Conservation (phyloP, 78 protist species). For the Mantamonas sphyraenae region DNA sequence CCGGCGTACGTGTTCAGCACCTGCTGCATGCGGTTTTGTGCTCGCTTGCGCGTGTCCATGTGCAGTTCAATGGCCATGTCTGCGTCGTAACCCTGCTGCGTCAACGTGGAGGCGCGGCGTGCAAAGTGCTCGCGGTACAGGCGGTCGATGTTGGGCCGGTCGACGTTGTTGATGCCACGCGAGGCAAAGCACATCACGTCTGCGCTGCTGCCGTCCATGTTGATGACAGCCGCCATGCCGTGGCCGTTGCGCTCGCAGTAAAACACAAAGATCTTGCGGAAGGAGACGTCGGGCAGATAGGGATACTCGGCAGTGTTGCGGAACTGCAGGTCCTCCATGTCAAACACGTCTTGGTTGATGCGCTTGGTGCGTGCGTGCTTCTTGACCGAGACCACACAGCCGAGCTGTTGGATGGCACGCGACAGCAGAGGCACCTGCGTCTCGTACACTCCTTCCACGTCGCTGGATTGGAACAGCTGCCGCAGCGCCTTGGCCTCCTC, state of each 20-base stretch:
- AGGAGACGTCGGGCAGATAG: neutral
- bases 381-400: conserved; percentile 29
- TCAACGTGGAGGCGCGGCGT: no score
- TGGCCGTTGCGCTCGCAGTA: neutral
- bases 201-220: no score
- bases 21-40: neutral
- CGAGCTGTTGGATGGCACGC: conserved; percentile 56
- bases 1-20: neutral
- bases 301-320: neutral
- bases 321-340: neutral
- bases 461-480: conserved; percentile 34
- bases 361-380: no score
- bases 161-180: no score
- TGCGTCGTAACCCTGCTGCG: neutral
- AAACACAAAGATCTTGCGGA: no score
- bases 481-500: no score
- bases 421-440: conserved; percentile 47
- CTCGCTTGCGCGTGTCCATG: no score
- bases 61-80: neutral
- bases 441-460: conserved; percentile 84
- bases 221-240: no score
- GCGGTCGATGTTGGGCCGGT: no score
- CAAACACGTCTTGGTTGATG: neutral
- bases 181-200: no score
- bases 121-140: no score